A percentile compares a stretch with the other conserved stretches of the same genome.
phyloP scores from a whole-genome alignment of 495 filamentous ascomycete genomes.

The Barbatosphaeria neglecta region DNA sequence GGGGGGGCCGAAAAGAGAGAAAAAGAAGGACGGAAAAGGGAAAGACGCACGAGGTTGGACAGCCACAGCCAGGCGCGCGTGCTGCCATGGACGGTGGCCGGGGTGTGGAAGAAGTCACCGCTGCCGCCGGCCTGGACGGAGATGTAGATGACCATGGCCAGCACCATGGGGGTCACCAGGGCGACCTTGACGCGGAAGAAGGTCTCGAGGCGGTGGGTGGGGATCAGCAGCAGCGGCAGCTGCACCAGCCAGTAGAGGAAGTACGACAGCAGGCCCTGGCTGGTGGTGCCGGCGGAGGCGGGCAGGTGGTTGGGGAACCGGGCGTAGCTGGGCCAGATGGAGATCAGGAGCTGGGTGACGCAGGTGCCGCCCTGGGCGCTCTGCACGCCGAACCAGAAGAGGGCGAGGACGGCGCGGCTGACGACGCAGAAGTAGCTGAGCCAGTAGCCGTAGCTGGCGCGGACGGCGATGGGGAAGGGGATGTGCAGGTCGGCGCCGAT shows the following conservation, averaged over 20 bases:
- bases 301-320: conserved; percentile 42
- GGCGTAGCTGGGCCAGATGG: conserved; percentile 53
- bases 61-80: conserved; percentile 22
- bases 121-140: conserved; percentile 31
- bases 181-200: conserved; percentile 44
- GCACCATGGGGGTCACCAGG: conserved; percentile 37
- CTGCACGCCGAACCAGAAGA: conserved; percentile 64
- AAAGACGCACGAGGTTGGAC: conserved; percentile 10
- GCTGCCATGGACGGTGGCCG: conserved; percentile 22
- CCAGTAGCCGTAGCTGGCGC: conserved; percentile 58
- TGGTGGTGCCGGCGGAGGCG: conserved; percentile 45
- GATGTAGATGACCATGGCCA: conserved; percentile 41
- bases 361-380: conserved; percentile 53
- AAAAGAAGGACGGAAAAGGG: not conserved
- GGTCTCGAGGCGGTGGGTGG: conserved; percentile 40
- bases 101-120: conserved; percentile 29
- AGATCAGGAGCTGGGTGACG: conserved; percentile 49
- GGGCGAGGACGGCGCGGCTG: conserved; percentile 47
- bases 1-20: not conserved
- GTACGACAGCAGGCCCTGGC: conserved; percentile 48
- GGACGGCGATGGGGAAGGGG: conserved; percentile 53
- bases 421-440: conserved; percentile 53
- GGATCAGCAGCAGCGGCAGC: conserved; percentile 40
- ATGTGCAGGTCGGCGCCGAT: conserved; percentile 50
- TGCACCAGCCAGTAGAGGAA: conserved; percentile 47